phyloP scores from a whole-genome alignment of 2,329 filamentous ascomycete species.

The Trichoderma citrinoviride region DNA sequence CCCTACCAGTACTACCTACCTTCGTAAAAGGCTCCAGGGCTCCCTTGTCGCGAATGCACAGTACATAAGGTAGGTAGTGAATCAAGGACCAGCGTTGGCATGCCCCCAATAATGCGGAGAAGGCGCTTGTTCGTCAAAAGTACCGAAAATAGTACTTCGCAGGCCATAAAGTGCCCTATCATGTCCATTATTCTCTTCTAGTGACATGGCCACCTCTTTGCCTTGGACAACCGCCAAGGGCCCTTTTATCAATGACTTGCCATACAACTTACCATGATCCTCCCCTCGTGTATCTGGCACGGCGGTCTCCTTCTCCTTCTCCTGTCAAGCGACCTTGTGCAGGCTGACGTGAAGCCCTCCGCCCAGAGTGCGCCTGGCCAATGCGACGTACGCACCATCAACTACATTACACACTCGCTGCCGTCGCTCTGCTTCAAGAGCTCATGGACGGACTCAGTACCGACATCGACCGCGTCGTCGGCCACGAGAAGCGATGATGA shows the following conservation, averaged over 20 bases:
- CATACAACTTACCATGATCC: conserved; percentile 4
- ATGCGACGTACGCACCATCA: conserved; percentile 65
- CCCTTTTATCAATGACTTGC: conserved; percentile 9
- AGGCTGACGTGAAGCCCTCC: background rate
- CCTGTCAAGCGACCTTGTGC: background rate
- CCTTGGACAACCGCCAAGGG: background rate
- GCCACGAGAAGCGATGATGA: background rate
- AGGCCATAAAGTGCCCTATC: background rate
- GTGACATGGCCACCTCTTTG: background rate
- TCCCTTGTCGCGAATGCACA: no score
- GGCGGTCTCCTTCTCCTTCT: background rate
- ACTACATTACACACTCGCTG: conserved; percentile 77
- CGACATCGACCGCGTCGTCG: conserved; percentile 19
- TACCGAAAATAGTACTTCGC: no score
- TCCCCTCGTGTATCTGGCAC: conserved; percentile 15
- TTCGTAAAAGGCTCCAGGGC: no score
- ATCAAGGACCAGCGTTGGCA: no score
- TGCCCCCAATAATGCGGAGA: background rate
- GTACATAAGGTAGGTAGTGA: no score
- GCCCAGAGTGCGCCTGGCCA: conserved; percentile 1
- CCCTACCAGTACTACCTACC: no score
- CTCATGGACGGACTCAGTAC: conserved; percentile 47
- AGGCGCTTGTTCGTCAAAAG: background rate
- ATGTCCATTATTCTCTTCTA: background rate
- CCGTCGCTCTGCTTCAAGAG: conserved; percentile 72